These are phyloP conservation scores for Comarum palustre DNA, from an alignment of 306 rosid species.

Conservation along the genomic window DNA sequence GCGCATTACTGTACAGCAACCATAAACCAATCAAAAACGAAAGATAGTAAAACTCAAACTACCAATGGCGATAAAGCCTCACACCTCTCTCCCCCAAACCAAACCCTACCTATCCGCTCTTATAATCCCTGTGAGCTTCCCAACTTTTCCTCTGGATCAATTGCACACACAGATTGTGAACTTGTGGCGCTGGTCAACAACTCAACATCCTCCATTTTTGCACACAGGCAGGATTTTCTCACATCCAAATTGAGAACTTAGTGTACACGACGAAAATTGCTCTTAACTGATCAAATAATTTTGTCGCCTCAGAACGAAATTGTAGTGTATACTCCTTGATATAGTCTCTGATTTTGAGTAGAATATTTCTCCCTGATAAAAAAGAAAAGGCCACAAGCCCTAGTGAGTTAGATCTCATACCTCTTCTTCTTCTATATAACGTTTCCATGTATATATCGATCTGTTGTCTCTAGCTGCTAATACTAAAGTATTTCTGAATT, in stretches of 20 bases:
- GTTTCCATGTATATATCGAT: background rate
- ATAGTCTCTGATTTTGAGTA: too few species aligned
- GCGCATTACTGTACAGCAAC: conserved; percentile 49
- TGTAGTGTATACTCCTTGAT: too few species aligned
- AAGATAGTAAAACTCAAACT: conserved; percentile 25
- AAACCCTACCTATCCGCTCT: conserved; percentile 31
- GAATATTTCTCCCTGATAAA: too few species aligned
- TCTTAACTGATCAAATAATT: too few species aligned
- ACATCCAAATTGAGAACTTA: too few species aligned
- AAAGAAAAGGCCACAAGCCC: too few species aligned
- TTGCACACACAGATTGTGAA: background rate
- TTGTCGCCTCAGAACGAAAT: too few species aligned
- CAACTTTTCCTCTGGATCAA: conserved; percentile 20
- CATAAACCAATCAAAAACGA: conserved; percentile 46
- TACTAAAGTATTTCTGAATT: background rate
- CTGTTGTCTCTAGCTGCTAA: conserved; percentile 7
- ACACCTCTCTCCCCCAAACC: conserved; percentile 3
- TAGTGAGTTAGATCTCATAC: conserved; percentile 41
- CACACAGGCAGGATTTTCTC: too few species aligned
- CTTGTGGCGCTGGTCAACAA: too few species aligned
- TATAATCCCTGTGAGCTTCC: conserved; percentile 21
- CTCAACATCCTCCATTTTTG: too few species aligned
- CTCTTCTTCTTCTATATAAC: background rate
- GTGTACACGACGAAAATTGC: too few species aligned
- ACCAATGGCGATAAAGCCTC: conserved; percentile 23